Conservation (phyloP, 768 basidiomycete genomes). For the Pleurotus ostreatus region DNA sequence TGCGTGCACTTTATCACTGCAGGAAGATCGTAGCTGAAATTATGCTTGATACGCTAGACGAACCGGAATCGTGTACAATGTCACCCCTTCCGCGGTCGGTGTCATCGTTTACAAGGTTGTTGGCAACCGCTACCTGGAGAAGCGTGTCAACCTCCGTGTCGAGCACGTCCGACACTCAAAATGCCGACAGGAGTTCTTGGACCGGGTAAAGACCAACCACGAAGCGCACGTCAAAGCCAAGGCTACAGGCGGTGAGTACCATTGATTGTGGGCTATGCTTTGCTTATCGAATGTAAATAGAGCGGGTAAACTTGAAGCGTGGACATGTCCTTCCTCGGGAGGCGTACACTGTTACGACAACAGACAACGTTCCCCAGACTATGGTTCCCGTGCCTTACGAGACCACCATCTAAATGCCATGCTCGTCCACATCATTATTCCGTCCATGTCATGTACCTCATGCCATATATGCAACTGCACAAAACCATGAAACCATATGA, state of each 20-base stretch:
- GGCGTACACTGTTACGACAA: constrained; percentile 66
- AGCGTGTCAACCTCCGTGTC: constrained; percentile 96
- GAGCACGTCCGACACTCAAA: constrained; percentile 97
- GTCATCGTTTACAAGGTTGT: constrained; percentile 98
- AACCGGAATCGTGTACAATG: constrained; percentile 98
- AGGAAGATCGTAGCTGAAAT: constrained; percentile 6
- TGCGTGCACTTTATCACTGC: constrained; percentile 35
- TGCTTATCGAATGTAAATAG: constrained; percentile 36
- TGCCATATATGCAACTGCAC: constrained; percentile 4
- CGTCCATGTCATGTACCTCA: constrained; percentile 7
- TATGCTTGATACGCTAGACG: constrained; percentile 51
- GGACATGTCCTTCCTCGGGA: constrained; percentile 80
- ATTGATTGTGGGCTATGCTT: not conserved
- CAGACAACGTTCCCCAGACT: constrained; percentile 84
- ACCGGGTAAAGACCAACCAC: constrained; percentile 91
- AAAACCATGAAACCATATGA: constrained; percentile 3
- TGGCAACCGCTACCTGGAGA: constrained; percentile 98
- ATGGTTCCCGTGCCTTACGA: constrained; percentile 92
- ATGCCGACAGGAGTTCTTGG: constrained; percentile 96
- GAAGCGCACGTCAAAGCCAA: constrained; percentile 79
- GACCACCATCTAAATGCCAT: constrained; percentile 79
- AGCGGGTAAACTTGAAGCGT: constrained; percentile 82
- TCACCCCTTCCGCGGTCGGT: constrained; percentile 90
- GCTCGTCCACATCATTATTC: not conserved
- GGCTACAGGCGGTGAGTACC: constrained; percentile 79